Base-by-base conservation (phyloP, 257 asterid genomes). In the Scutellaria barbata region DNA sequence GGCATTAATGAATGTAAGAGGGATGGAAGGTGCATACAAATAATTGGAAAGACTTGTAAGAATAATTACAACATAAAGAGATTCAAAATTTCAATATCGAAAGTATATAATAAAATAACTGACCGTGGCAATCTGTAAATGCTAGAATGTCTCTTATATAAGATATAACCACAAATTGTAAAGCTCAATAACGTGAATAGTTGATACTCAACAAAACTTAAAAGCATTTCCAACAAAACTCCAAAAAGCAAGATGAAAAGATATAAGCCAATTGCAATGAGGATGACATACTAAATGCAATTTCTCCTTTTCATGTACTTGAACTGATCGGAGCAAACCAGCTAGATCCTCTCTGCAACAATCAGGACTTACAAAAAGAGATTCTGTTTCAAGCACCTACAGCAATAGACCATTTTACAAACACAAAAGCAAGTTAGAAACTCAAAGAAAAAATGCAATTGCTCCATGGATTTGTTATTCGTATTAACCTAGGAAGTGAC, bases 231-330 rank as follows among this genome's bases (percentile, higher is more conserved):
- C 22, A 3, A 47, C 35, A 45, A 35, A 5, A 9, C 47, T 41
- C 8, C 30, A 66, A 65, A 69, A 30, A 20, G 56, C 53, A 41
- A 59, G 46, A 71, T 56, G 41, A 53, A 56, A 52, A 46, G 55
- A 39, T 3, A 59, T 30, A 43, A 77, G 69, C 61, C 41, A 20
- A 68, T 17, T 63, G 56, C 5, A 71, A 62, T 12, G 72, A 62
- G 74, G 68, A 73, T 73, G 71, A 55, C 83, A 58, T 87, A 93
- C 98, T 77, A 94, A 76, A 66, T 95, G 85, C 82, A 95, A 78
- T 82, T 95, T 95, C 85, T 85, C 88, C 86, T 95, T 95, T 77
- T 95, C 99, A 71, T 84, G 86, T 64, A 79, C 84, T 85, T 95
- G 98, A 80, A 92, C 85, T 46, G 95, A 92, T 85, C 81, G 85